Conservation (phyloP, 2,329 filamentous ascomycete genomes). For the Nannizziopsis barbatae region DNA sequence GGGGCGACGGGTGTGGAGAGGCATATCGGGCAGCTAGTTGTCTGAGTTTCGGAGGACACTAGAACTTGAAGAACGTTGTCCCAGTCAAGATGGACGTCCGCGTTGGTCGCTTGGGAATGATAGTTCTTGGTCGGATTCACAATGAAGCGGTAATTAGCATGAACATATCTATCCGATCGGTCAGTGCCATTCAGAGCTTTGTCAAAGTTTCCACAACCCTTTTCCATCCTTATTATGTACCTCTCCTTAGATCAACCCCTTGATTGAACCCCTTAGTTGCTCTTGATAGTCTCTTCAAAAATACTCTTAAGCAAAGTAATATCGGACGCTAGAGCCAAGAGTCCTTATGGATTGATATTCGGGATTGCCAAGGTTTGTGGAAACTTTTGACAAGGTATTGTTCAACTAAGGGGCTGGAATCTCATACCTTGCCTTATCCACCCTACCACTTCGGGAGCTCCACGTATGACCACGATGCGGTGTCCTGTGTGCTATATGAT, state of each 20-base stretch:
- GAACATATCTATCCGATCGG: conserved; percentile 55
- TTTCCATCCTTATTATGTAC: no score
- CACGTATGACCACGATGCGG: conserved; percentile 64
- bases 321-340: no score
- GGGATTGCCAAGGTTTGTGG: background rate
- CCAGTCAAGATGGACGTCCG: conserved; percentile 87
- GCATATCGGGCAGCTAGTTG: conserved; percentile 85
- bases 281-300: no score
- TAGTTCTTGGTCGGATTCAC: conserved; percentile 76
- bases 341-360: no score
- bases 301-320: no score
- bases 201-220: no score
- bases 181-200: conserved; percentile 5
- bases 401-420: background rate
- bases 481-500: conserved; percentile 43
- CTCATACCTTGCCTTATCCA: conserved; percentile 73
- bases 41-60: conserved; percentile 79
- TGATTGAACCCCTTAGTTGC: no score
- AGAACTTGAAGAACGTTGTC: conserved; percentile 80
- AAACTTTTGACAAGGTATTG: background rate
- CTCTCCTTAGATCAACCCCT: no score
- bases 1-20: conserved; percentile 85
- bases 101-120: conserved; percentile 65
- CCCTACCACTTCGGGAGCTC: conserved; percentile 74
- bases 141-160: conserved; percentile 96